Conservation (phyloP, 2,329 filamentous ascomycete species). For the Diaporthe sp. region DNA sequence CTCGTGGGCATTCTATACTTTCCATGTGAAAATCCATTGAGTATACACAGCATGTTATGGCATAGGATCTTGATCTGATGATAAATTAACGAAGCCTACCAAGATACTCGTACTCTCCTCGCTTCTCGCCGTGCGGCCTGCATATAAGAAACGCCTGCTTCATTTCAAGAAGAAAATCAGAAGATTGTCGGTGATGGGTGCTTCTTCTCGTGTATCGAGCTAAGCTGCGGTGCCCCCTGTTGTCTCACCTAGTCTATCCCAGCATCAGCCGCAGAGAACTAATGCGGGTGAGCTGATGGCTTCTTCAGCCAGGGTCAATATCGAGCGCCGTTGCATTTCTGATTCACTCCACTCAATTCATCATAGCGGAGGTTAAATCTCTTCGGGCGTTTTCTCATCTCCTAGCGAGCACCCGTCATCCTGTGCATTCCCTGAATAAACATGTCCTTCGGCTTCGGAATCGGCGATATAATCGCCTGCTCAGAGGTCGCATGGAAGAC, state of each 20-base stretch:
- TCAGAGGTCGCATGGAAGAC: slow-evolving; percentile 14
- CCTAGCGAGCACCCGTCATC: not conserved
- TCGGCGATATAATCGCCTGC: slow-evolving; percentile 25
- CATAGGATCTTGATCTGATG: not conserved
- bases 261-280: slow-evolving; percentile 16
- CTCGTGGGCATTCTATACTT: not conserved
- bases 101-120: not conserved
- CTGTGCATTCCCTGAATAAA: not conserved
- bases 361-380: not conserved
- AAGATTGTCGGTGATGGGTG: not conserved
- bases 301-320: not conserved
- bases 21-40: too few relatives aligned
- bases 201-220: not conserved
- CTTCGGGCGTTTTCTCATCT: not conserved
- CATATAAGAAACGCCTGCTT: not conserved
- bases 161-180: not conserved
- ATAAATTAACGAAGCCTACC: not conserved
- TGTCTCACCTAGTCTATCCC: not conserved
- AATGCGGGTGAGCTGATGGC: slow-evolving; percentile 6
- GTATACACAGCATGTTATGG: not conserved
- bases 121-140: not conserved
- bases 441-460: slow-evolving; percentile 17
- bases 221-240: not conserved
- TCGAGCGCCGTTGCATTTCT: not conserved
- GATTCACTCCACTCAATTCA: too few relatives aligned